Evolutionary conservation across 2,329 filamentous ascomycete species (phyloP).

Genomic region (Akanthomyces muscarius): DNA sequence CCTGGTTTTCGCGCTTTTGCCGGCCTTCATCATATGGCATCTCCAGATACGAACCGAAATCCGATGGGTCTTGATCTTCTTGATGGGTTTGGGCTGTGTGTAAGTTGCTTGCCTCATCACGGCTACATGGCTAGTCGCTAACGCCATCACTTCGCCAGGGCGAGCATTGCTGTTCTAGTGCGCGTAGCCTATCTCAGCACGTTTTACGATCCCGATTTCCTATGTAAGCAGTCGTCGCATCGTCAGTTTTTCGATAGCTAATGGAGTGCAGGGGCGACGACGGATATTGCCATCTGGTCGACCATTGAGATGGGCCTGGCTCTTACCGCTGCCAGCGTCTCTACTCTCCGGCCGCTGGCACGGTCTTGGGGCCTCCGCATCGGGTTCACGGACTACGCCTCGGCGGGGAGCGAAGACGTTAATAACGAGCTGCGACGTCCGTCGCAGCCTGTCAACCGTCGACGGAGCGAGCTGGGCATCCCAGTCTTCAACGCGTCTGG

Average conservation of each 20-base stretch:
- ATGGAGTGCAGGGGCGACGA: constrained; percentile 28
- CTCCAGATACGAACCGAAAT: constrained; percentile 47
- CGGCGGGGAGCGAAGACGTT: not conserved
- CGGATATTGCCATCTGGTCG: constrained; percentile 43
- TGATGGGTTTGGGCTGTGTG: constrained; percentile 53
- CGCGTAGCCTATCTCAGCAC: constrained; percentile 33
- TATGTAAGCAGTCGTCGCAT: constrained; percentile 28
- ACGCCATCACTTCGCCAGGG: constrained; percentile 25
- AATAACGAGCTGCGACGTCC: not conserved
- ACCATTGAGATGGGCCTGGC: constrained; percentile 41
- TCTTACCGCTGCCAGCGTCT: constrained; percentile 40
- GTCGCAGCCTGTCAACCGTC: not conserved
- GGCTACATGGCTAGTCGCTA: not conserved
- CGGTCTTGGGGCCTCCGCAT: constrained; percentile 7
- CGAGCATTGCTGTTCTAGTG: constrained; percentile 37
- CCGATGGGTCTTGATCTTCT: constrained; percentile 45
- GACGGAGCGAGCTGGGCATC: not conserved
- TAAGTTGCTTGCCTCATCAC: constrained; percentile 22
- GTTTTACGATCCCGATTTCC: constrained; percentile 35
- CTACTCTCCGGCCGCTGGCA: constrained; percentile 39
- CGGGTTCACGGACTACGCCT: not conserved
- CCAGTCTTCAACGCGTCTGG: not conserved
- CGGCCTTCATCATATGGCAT: constrained; percentile 48
- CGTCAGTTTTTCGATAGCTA: not conserved
- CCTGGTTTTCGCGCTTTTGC: constrained; percentile 45